Evolutionary conservation across 176 grass and related monocot genomes (phyloP).

Genomic region (Carex parvula): DNA sequence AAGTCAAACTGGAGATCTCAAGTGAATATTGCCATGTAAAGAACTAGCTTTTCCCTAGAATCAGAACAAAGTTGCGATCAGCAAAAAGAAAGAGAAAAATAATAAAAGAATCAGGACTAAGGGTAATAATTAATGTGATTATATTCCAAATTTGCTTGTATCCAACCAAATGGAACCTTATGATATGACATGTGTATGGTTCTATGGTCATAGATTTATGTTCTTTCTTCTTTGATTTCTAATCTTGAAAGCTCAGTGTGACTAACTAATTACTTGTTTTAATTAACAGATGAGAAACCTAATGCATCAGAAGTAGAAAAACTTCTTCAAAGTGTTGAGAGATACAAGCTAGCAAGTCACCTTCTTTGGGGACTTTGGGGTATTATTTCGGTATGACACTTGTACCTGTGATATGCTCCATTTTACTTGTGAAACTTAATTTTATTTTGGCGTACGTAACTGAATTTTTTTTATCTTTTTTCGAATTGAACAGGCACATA

Average conservation of each 20-base stretch:
- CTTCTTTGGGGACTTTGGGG: constrained; percentile 93
- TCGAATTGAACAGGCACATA: constrained; percentile 53
- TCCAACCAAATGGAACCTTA: constrained; percentile 13
- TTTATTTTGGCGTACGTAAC: not conserved
- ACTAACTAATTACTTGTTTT: not conserved
- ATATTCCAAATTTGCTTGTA: not conserved
- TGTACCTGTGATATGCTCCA: not conserved
- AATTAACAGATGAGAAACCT: constrained; percentile 58
- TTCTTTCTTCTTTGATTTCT: not conserved
- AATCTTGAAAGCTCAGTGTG: not conserved
- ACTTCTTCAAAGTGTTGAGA: constrained; percentile 64
- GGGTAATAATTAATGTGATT: not conserved
- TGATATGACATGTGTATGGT: constrained; percentile 9
- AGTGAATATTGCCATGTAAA: not conserved
- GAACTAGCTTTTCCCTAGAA: constrained; percentile 1
- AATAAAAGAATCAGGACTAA: not conserved
- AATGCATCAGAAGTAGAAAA: constrained; percentile 46
- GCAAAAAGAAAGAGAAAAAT: not conserved
- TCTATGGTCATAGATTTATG: not conserved
- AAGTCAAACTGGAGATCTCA: not conserved
- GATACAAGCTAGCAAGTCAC: constrained; percentile 76
- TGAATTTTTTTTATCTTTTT: constrained; percentile 20
- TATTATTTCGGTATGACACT: constrained; percentile 77
- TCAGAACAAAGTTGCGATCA: constrained; percentile 11
- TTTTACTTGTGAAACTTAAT: not conserved